Evolutionary conservation across 345 rosid genomes (phyloP), one percentile per base, ranked within the genome.

Genomic region (Lepidium africanum): DNA sequence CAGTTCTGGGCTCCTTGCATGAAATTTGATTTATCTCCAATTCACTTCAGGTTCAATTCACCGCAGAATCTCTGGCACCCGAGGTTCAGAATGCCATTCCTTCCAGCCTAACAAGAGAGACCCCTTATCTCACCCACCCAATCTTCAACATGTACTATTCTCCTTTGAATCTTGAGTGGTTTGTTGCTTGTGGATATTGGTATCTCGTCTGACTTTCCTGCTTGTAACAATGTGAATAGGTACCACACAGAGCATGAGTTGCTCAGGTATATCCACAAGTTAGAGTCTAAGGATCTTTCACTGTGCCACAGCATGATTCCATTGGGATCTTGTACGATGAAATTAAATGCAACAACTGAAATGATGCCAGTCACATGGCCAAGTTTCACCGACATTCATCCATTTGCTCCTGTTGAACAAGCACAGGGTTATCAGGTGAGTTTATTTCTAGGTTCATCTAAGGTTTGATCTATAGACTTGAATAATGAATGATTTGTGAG

Each of bases 251-350:
- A 94, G 83, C 99, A 94, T 51, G 99, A 94, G 76, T 66, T 94
- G 78, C 96, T 94, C 49, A 83, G 99, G 51, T 89, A 87, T 77
- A 81, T 89, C 49, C 82, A 91, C 73, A 81, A 70, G 80, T 78
- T 94, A 60, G 86, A 85, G 77, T 83, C 92, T 32, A 91, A 87
- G 79, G 99, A 94, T 86, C 91, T 94, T 59, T 94, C 99, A 43
- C 75, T 89, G 72, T 94, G 99, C 87, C 99, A 94, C 77, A 89
- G 97, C 76, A 94, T 94, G 99, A 94, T 94, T 81, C 96, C 99
- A 4, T 70, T 94, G 81, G 97, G 99, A 68, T 94, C 99, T 76
- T 89, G 99, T 72, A 94, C 99, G 0, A 91, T 91, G 99, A 94
- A 94, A 80, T 66, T 94, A 83, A 94, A 94, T 63, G 99, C 99